Conservation (phyloP, 148 eudicot species). For the Fagopyrum homotropicum region DNA sequence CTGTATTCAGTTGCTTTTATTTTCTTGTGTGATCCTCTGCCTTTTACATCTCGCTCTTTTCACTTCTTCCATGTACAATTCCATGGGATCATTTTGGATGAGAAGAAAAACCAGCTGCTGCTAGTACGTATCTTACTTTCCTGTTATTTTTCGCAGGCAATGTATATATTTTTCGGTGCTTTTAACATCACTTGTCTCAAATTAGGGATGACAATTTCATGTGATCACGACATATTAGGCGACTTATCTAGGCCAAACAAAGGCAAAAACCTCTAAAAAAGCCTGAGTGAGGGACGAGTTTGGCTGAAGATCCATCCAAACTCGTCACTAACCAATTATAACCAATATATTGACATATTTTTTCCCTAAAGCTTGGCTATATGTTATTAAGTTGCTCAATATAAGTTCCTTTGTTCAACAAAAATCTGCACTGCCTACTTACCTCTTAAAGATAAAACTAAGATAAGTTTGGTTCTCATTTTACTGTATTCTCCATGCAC, state of each 20-base stretch:
- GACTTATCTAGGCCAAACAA: no score
- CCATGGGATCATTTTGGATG: slow-evolving; percentile 31
- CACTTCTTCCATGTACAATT: slow-evolving; percentile 18
- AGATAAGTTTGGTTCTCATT: neutral
- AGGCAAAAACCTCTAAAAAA: neutral
- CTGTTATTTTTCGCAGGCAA: neutral
- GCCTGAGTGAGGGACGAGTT: no score
- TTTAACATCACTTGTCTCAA: neutral
- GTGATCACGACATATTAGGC: neutral
- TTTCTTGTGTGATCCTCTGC: neutral
- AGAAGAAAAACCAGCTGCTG: slow-evolving; percentile 91
- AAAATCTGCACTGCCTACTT: neutral
- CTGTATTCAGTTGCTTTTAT: slow-evolving; percentile 4
- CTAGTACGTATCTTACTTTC: slow-evolving; percentile 47
- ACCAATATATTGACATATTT: neutral
- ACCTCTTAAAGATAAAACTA: neutral
- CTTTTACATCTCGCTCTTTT: neutral
- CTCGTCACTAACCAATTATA: neutral
- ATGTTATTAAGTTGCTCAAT: no score
- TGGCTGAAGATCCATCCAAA: no score
- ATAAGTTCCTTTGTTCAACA: neutral
- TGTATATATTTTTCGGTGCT: neutral
- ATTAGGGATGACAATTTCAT: neutral
- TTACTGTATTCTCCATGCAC: slow-evolving; percentile 6
- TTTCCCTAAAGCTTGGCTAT: neutral